Conservation (phyloP, 2,329 filamentous ascomycete genomes). For the Colletotrichum orbiculare region DNA sequence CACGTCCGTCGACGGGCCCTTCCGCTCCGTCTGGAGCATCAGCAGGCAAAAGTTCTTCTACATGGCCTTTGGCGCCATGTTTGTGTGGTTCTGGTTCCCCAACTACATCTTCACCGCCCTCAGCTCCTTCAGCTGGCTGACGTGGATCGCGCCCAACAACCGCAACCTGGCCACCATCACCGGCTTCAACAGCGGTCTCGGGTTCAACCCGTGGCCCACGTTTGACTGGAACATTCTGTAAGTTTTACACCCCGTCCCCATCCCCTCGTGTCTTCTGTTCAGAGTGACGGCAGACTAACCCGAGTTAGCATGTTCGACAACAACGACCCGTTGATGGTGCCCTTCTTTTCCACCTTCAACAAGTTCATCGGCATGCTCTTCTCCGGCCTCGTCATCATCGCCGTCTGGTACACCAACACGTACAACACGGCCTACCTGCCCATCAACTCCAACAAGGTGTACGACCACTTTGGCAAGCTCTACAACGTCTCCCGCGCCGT, state of each 20-base stretch:
- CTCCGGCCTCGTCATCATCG: conserved; percentile 65
- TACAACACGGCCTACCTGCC: conserved; percentile 67
- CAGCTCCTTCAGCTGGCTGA: conserved; percentile 57
- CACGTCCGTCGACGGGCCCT: conserved; percentile 43
- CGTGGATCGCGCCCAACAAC: conserved; percentile 57
- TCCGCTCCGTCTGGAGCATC: conserved; percentile 47
- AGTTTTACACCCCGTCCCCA: background rate
- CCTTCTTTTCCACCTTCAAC: conserved; percentile 71
- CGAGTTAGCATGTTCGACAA: conserved; percentile 31
- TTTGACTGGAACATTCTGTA: conserved; percentile 45
- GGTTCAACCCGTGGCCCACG: conserved; percentile 44
- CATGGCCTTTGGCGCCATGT: conserved; percentile 52
- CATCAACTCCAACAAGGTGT: conserved; percentile 63
- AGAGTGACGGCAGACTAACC: background rate
- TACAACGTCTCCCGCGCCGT: conserved; percentile 60
- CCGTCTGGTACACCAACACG: conserved; percentile 68
- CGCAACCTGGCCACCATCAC: conserved; percentile 42
- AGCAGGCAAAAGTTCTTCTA: conserved; percentile 55
- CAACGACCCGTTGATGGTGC: conserved; percentile 57
- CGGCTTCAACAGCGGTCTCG: conserved; percentile 45
- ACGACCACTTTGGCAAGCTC: conserved; percentile 57
- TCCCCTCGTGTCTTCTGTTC: background rate
- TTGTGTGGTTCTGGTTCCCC: conserved; percentile 62
- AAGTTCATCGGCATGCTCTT: conserved; percentile 67
- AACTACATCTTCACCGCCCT: conserved; percentile 57